Base-by-base conservation (phyloP, 1,139 yeast genomes). In the Protomyces arabidopsidicola region DNA sequence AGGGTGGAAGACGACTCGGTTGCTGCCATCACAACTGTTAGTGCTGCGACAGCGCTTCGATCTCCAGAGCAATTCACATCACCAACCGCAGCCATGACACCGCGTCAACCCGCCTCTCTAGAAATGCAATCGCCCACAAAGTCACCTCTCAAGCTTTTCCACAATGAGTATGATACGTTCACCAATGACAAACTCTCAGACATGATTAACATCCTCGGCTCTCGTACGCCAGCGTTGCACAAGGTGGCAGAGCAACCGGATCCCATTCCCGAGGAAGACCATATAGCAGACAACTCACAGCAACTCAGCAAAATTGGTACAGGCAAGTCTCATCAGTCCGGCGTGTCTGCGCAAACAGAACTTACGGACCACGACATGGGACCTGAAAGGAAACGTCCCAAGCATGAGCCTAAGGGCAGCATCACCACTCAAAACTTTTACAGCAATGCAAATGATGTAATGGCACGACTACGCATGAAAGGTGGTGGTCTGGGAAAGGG, bases 131-230 rank as follows among this genome's bases (percentile, higher is more conserved):
- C 65, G 3, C 62, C 61, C 12, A 51, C 56, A 2, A 64, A 62
- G 12, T 55, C 61, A 2, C 67, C 67, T 12, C 60, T 65, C 34
- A 65, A 65, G 53, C 60, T 65, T 5, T 65, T 65, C 22, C 67
- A 65, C 27, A 53, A 60, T 10, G 62, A 57, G 35, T 62, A 59
- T 18, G 67, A 65, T 31, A 65, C 67, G 8, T 65, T 65, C 31
- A 65, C 67, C 12, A 55, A 63, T 12, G 65, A 63, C 39, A 61
- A 63, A 24, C 42, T 55, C 18, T 50, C 62, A 14, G 56, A 55
- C 24, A 58, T 58, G 62, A 58, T 58, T 2, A 38, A 55, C 42
- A 58, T 58, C 42, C 62, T 58, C 38, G 65, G 61, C 14, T 54
- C 59, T 20, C 53, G 59, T 9, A 39, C 60, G 9, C 55, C 60